These are phyloP conservation scores for Pythium biforme DNA, from an alignment of 352 stramenopile genomes.

Conservation along the genomic window DNA sequence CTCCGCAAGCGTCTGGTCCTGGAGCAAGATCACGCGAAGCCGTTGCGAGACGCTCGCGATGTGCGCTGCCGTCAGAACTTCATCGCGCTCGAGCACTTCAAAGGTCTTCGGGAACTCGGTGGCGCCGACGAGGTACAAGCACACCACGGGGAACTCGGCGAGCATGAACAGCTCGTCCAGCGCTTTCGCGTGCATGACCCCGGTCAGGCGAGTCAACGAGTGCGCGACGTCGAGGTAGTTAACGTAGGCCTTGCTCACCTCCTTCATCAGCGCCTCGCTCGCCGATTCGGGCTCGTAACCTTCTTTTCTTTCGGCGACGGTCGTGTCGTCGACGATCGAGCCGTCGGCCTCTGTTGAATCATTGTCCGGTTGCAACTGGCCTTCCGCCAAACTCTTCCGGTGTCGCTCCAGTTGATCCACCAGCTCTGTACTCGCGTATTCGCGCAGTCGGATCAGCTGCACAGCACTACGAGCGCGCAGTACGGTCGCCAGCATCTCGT, in stretches of 20 bases:
- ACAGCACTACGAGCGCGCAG: slow-evolving; percentile 48
- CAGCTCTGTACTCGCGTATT: slow-evolving; percentile 10
- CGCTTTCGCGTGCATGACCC: slow-evolving; percentile 20
- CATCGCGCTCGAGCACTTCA: background rate
- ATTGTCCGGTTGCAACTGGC: background rate
- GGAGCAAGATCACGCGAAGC: slow-evolving; percentile 22
- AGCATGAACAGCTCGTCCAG: slow-evolving; percentile 30
- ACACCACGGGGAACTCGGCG: slow-evolving; percentile 39
- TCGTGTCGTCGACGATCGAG: background rate
- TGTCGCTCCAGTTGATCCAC: slow-evolving; percentile 10
- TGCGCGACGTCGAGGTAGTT: slow-evolving; percentile 57
- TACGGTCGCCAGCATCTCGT: slow-evolving; percentile 62
- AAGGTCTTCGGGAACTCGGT: slow-evolving; percentile 14
- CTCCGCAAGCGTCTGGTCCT: slow-evolving; percentile 11
- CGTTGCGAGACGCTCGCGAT: background rate
- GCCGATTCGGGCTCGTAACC: background rate
- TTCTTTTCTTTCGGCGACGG: background rate
- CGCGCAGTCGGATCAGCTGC: slow-evolving; percentile 17
- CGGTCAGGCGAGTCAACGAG: slow-evolving; percentile 32
- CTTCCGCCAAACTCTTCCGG: background rate
- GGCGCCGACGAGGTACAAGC: slow-evolving; percentile 29
- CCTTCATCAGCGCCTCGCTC: slow-evolving; percentile 37
- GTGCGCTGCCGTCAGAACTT: background rate
- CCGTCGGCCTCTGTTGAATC: background rate
- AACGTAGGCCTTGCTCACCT: slow-evolving; percentile 59